These are phyloP conservation scores for Ustilago shanxiensis DNA, from an alignment of 1,284 basidiomycete genomes.

Conservation along the genomic window DNA sequence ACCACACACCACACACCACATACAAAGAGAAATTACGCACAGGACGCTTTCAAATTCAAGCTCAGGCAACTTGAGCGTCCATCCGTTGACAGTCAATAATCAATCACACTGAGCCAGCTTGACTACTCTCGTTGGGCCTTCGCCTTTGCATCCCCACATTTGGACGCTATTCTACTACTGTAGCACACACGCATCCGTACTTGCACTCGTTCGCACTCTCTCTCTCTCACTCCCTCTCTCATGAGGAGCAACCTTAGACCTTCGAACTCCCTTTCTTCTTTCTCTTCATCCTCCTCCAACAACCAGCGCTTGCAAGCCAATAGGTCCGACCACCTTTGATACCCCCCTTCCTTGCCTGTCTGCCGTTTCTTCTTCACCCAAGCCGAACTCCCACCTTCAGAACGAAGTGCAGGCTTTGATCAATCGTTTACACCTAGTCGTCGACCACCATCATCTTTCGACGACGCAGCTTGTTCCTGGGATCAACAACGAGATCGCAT, in stretches of 20 bases:
- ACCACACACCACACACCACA: not conserved
- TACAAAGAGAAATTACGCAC: not conserved
- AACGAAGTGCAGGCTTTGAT: not conserved
- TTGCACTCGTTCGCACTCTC: too few species aligned
- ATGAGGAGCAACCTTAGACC: not conserved
- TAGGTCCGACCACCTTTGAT: conserved; percentile 6
- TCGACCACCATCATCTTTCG: not conserved
- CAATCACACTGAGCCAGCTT: not conserved
- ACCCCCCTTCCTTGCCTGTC: not conserved
- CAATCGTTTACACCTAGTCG: not conserved
- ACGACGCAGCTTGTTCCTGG: not conserved
- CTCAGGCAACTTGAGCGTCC: not conserved
- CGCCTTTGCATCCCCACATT: not conserved
- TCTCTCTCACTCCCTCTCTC: too few species aligned
- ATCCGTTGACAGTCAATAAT: too few species aligned
- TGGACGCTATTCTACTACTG: not conserved
- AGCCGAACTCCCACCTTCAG: not conserved
- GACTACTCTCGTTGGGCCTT: not conserved
- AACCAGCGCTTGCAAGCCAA: conserved; percentile 4
- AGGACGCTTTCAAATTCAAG: conserved; percentile 7
- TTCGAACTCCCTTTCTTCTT: too few species aligned
- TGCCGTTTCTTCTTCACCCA: not conserved
- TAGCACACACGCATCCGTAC: not conserved
- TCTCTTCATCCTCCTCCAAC: not conserved
- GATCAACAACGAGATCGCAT: too few species aligned